Percentiles rank a stretch among this genome's conserved stretches.
Evolutionary conservation across 2,329 filamentous ascomycete genomes (phyloP).

Genomic region (Botrytis fragariae): DNA sequence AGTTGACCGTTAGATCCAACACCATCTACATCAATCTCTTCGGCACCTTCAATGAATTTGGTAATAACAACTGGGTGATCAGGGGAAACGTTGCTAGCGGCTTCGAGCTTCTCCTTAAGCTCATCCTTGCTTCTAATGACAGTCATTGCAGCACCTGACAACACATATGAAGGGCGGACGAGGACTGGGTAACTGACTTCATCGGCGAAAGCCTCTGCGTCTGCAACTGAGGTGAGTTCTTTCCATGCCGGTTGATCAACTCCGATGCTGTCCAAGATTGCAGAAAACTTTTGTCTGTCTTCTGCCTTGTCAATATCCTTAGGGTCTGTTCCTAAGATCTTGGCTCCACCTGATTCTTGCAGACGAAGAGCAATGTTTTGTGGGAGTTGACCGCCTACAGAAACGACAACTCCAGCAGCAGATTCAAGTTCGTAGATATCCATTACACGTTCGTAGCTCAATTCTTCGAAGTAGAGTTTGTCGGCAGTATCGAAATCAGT

Average conservation of each 20-base stretch:
- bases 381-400: conserved; percentile 90
- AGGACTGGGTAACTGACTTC: conserved; percentile 90
- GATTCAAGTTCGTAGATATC: conserved; percentile 95
- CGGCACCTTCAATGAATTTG: conserved; percentile 94
- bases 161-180: conserved; percentile 90
- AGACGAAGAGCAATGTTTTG: conserved; percentile 96
- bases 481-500: conserved; percentile 91
- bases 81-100: conserved; percentile 84
- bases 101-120: conserved; percentile 90
- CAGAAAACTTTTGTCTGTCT: conserved; percentile 96
- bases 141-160: conserved; percentile 97
- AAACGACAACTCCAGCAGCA: conserved; percentile 85
- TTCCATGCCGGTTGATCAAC: conserved; percentile 98
- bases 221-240: conserved; percentile 85
- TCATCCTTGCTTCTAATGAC: conserved; percentile 87
- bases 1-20: conserved; percentile 85
- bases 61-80: conserved; percentile 98
- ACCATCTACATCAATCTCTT: conserved; percentile 95
- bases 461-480: conserved; percentile 92
- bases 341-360: conserved; percentile 85
- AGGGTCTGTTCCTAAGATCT: conserved; percentile 88
- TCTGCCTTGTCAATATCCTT: conserved; percentile 96
- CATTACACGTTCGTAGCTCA: conserved; percentile 97
- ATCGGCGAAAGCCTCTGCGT: conserved; percentile 82
- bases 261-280: conserved; percentile 93